Evolutionary conservation across 768 basidiomycete genomes (phyloP).

Genomic region (Ramaria rubella): DNA sequence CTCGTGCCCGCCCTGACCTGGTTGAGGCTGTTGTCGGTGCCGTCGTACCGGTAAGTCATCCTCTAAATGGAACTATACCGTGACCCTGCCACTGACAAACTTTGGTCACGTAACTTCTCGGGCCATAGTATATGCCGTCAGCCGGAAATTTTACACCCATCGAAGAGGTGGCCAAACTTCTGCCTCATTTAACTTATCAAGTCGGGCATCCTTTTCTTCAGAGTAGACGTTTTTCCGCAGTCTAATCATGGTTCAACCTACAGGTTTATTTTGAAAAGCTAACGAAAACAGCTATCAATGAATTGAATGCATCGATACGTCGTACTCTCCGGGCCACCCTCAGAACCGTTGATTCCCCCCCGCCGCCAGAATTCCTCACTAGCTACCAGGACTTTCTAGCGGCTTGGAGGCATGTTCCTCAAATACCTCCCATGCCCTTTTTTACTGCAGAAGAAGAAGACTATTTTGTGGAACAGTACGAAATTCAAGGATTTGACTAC

Average conservation of each 20-base stretch:
- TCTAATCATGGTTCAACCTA: neutral
- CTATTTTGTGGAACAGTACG: conserved; percentile 60
- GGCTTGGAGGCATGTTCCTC: conserved; percentile 39
- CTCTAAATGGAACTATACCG: no score
- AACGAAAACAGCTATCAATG: conserved; percentile 41
- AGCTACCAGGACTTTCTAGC: conserved; percentile 43
- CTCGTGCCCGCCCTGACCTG: conserved; percentile 57
- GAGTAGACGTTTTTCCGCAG: neutral
- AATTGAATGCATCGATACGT: conserved; percentile 50
- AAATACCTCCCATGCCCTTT: conserved; percentile 56
- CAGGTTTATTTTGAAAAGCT: conserved; percentile 54
- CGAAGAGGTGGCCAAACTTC: conserved; percentile 30
- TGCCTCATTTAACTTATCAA: conserved; percentile 51
- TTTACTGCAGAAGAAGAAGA: conserved; percentile 57
- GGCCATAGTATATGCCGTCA: conserved; percentile 51
- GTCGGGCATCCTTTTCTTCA: neutral
- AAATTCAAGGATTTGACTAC: conserved; percentile 48
- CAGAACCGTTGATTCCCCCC: conserved; percentile 46
- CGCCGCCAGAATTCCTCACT: conserved; percentile 49
- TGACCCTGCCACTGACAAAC: no score
- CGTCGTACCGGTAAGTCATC: conserved; percentile 48
- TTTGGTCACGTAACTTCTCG: no score
- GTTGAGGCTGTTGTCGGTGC: conserved; percentile 52
- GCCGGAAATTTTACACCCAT: conserved; percentile 42
- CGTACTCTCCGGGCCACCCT: conserved; percentile 52